Conservation (phyloP, 1,284 basidiomycete species). For the Ceratobasidium sp. region DNA sequence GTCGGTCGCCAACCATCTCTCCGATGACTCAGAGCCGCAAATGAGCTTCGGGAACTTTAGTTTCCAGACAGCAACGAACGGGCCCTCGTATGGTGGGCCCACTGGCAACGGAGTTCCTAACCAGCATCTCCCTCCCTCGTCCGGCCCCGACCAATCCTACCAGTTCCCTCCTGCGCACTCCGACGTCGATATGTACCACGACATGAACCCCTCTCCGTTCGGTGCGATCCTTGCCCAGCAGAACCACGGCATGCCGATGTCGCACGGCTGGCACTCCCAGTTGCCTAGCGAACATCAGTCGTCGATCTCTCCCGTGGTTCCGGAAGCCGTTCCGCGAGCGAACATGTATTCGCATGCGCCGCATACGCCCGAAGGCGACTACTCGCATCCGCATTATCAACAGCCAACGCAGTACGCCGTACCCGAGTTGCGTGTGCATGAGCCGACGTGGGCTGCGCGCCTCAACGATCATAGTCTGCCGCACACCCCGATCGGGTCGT, state of each 20-base stretch:
- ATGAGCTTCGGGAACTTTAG: conserved; percentile 40
- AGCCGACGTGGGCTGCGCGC: conserved; percentile 3
- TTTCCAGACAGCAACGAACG: conserved; percentile 35
- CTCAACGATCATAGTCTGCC: conserved; percentile 14
- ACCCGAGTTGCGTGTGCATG: conserved; percentile 9
- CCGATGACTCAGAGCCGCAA: conserved; percentile 15
- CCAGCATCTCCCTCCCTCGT: conserved; percentile 4
- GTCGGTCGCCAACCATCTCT: conserved; percentile 8
- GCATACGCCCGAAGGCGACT: conserved; percentile 37
- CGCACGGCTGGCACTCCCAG: conserved; percentile 1
- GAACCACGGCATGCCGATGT: conserved; percentile 3
- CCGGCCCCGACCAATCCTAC: conserved; percentile 30
- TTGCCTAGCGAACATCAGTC: background rate
- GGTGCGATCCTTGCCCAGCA: conserved; percentile 35
- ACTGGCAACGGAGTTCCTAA: background rate
- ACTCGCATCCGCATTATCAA: background rate
- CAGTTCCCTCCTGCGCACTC: conserved; percentile 30
- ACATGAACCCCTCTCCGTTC: conserved; percentile 36
- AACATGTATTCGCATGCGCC: conserved; percentile 14
- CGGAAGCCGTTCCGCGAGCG: background rate
- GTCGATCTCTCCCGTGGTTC: conserved; percentile 8
- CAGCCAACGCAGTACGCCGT: conserved; percentile 6
- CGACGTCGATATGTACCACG: conserved; percentile 32
- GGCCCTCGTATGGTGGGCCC: conserved; percentile 1
- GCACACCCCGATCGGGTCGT: conserved; percentile 35